Evolutionary conservation across 2,329 filamentous ascomycete species (phyloP), one percentile per base, ranked within the genome.

Genomic region (Didymella lethalis): DNA sequence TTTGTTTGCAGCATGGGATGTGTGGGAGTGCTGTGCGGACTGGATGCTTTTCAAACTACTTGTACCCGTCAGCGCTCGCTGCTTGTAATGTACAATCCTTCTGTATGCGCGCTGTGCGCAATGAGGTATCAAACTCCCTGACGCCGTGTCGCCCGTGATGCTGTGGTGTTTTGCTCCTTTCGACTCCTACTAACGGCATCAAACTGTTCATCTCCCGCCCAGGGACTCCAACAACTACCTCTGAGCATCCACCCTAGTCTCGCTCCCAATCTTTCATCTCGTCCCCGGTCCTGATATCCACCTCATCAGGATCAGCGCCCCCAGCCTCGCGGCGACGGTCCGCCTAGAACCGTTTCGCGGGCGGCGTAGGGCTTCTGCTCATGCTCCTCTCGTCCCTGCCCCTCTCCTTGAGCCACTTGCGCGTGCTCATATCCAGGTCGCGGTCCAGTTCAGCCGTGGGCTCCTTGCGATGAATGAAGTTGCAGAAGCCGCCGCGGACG

Each of bases 391-490:
- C 89, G 80, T 97, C 94, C 69, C 90, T 84, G 20, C 93, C 94
- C 61, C 92, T 85, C 80, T 87, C 81, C 82, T 91, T 91, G 75
- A 98, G 82, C 93, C 94, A 98, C 84, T 98, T 98, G 86, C 97
- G 96, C 63, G 94, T 98, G 71, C 88, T 87, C 68, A 98, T 84
- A 64, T 90, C 88, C 69, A 99, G 79, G 68, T 99, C 95, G 64
- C 90, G 83, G 63, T 99, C 95, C 69, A 99, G 82, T 81, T 98
- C 94, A 11, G 92, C 83, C 68, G 86, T 87, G 4, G 95, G 95
- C 76, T 98, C 95, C 84, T 99, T 99, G 74, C 95, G 87, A 78
- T 99, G 95, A 66, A 99, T 99, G 79, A 99, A 99, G 79, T 99
- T 99, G 85, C 95, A 99, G 83, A 98, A 98, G 31, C 95, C 95